phyloP scores from a whole-genome alignment of 2,329 filamentous ascomycete species.

The Aspergillus brunneoviolaceus region DNA sequence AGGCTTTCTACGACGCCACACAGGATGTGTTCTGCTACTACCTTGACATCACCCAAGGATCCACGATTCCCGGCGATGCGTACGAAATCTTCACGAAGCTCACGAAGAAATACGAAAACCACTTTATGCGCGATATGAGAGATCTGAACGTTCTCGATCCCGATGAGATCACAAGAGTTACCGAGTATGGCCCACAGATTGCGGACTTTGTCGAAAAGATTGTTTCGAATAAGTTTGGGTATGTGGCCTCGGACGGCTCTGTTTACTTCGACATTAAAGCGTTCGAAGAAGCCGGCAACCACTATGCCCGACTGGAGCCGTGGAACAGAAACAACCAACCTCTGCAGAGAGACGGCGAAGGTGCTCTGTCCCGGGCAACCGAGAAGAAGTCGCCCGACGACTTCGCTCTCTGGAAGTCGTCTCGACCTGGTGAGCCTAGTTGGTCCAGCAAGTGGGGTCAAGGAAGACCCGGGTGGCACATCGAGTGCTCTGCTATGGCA shows the following conservation, averaged over 20 bases:
- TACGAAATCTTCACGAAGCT: constrained; percentile 82
- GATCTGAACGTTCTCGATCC: constrained; percentile 81
- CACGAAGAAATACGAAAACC: constrained; percentile 79
- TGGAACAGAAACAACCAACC: constrained; percentile 81
- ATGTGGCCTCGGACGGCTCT: constrained; percentile 71
- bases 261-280: constrained; percentile 91
- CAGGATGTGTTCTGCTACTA: constrained; percentile 74
- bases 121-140: constrained; percentile 86
- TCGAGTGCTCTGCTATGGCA: constrained; percentile 95
- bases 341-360: constrained; percentile 79
- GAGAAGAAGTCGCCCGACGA: constrained; percentile 77
- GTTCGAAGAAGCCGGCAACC: constrained; percentile 81
- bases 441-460: constrained; percentile 88
- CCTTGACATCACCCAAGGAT: constrained; percentile 65
- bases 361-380: constrained; percentile 63
- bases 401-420: constrained; percentile 92
- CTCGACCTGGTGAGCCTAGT: constrained; percentile 85
- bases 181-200: constrained; percentile 86
- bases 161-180: constrained; percentile 83
- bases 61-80: constrained; percentile 58
- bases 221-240: constrained; percentile 82
- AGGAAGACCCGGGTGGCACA: constrained; percentile 92
- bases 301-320: constrained; percentile 81
- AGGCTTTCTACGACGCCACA: constrained; percentile 57
- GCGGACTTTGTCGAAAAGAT: constrained; percentile 80